Conservation (phyloP, 148 eudicot genomes). For the Arctostaphylos glauca region DNA sequence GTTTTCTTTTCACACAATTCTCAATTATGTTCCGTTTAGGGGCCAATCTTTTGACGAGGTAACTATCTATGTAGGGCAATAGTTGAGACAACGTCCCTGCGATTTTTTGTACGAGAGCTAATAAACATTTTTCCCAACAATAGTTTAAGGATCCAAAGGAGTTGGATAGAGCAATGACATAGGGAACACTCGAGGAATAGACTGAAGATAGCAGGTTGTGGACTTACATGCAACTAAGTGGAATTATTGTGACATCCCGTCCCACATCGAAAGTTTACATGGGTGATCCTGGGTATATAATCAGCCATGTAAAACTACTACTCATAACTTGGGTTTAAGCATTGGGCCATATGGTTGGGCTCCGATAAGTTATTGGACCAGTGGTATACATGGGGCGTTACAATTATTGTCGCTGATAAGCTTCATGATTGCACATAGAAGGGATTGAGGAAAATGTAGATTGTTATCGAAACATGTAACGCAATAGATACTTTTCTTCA, state of each 20-base stretch:
- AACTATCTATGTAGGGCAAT: not conserved
- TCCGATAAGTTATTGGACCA: no score
- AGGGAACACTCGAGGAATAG: not conserved
- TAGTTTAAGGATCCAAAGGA: not conserved
- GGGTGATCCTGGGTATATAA: no score
- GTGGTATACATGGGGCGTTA: no score
- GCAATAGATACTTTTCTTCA: no score
- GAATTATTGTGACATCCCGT: no score
- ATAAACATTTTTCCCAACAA: not conserved
- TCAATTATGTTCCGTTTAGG: not conserved
- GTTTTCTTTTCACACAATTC: not conserved
- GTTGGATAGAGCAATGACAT: not conserved
- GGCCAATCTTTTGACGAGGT: not conserved
- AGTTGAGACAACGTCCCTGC: not conserved
- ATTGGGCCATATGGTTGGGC: no score
- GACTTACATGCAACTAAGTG: not conserved
- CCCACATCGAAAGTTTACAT: no score
- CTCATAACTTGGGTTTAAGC: no score
- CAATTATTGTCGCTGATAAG: not conserved
- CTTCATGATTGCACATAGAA: not conserved
- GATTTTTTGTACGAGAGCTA: not conserved
- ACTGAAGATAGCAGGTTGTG: not conserved
- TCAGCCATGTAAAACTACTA: no score
- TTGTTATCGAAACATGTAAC: not conserved
- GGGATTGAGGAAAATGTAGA: not conserved